These are phyloP conservation scores for Westerdykella aurantiaca DNA, from an alignment of 2,329 filamentous ascomycete genomes.

Conservation along the genomic window DNA sequence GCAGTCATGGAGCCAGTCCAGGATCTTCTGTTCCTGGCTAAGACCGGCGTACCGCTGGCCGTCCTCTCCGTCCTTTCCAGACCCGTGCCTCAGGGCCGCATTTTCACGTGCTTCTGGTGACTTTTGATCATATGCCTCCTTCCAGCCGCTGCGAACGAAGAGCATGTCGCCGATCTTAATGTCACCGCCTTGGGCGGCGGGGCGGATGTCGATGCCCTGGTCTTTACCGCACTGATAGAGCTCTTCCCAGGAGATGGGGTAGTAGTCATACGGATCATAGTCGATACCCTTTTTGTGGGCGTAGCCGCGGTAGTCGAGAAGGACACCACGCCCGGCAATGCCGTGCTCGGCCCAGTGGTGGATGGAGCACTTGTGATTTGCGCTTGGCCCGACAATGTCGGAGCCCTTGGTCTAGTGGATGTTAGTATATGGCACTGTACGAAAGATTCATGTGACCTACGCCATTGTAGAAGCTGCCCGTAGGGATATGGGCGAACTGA, in stretches of 20 bases:
- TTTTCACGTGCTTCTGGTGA: conserved; percentile 28
- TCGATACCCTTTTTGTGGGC: conserved; percentile 39
- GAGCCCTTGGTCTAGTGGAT: conserved; percentile 32
- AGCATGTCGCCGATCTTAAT: conserved; percentile 60
- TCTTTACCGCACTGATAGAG: conserved; percentile 54
- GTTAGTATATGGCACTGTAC: background rate
- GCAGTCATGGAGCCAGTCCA: conserved; percentile 63
- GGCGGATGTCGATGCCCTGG: conserved; percentile 58
- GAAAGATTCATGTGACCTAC: conserved; percentile 10
- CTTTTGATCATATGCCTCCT: conserved; percentile 51
- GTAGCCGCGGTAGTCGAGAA: conserved; percentile 42
- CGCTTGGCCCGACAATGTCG: conserved; percentile 37
- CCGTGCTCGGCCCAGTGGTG: conserved; percentile 44
- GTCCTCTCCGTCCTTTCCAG: conserved; percentile 32
- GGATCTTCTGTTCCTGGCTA: conserved; percentile 50
- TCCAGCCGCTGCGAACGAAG: conserved; percentile 58
- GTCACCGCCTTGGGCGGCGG: conserved; percentile 49
- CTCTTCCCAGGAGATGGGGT: conserved; percentile 40
- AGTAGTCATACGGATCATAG: conserved; percentile 40
- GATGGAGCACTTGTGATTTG: conserved; percentile 43
- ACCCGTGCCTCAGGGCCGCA: conserved; percentile 42
- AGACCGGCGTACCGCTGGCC: conserved; percentile 46
- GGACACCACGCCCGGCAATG: conserved; percentile 41
- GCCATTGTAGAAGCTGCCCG: conserved; percentile 40
- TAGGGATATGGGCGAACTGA: conserved; percentile 36